These are phyloP conservation scores for Lactarius deliciosus DNA, from an alignment of 768 basidiomycete genomes.

Conservation along the genomic window DNA sequence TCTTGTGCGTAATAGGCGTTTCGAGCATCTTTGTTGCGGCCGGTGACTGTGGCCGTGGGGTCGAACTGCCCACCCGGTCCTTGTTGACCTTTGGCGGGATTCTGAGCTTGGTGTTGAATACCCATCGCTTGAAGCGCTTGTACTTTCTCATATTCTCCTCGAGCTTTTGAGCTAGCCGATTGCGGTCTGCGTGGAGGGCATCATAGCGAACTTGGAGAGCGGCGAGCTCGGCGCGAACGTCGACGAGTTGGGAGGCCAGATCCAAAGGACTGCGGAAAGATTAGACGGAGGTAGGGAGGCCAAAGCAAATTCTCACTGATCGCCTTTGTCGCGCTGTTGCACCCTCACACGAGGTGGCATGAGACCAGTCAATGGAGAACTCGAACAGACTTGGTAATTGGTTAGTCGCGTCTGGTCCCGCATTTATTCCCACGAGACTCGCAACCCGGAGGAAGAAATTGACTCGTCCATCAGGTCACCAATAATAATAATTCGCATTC, in stretches of 20 bases:
- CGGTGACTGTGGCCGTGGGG: slow-evolving; percentile 3
- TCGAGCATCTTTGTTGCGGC: slow-evolving; percentile 16
- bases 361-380: neutral
- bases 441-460: no score
- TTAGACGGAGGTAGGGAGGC: neutral
- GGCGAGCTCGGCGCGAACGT: slow-evolving; percentile 15
- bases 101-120: neutral
- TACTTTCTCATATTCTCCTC: slow-evolving; percentile 16
- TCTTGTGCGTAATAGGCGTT: slow-evolving; percentile 17
- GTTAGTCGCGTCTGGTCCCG: neutral
- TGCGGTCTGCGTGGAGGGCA: slow-evolving; percentile 18
- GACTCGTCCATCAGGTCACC: no score
- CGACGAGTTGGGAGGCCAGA: slow-evolving; percentile 7
- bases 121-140: slow-evolving; percentile 23
- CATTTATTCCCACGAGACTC: slow-evolving; percentile 1
- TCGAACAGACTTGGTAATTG: neutral
- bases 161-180: slow-evolving; percentile 1
- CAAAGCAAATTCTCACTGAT: neutral
- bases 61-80: neutral
- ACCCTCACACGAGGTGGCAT: slow-evolving; percentile 4
- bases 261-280: slow-evolving; percentile 6
- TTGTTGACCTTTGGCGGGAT: neutral
- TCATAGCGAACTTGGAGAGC: slow-evolving; percentile 20
- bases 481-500: no score
- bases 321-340: neutral